Evolutionary conservation across 176 grass and related monocot species (phyloP).

Genomic region (Hordeum vulgare): MorexV3_pseudomolecules_assembly NC_058522.1:516669933-516670432

Average conservation of each 20-base stretch:
- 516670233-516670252: background rate
- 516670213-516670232: background rate
- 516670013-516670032: slow-evolving; percentile 92
- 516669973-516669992: slow-evolving; percentile 42
- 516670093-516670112: slow-evolving; percentile 74
- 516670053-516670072: slow-evolving; percentile 98
- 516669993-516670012: slow-evolving; percentile 41
- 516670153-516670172: background rate
- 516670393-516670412: background rate
- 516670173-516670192: background rate
- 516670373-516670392: background rate
- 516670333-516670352: background rate
- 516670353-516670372: background rate
- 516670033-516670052: slow-evolving; percentile 98
- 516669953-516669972: slow-evolving; percentile 15
- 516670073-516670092: slow-evolving; percentile 96
- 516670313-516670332: background rate
- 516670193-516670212: background rate
- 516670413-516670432: background rate
- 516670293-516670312: background rate
- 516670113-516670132: slow-evolving; percentile 95
- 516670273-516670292: background rate
- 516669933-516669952: slow-evolving; percentile 12
- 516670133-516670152: slow-evolving; percentile 97
- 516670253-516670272: slow-evolving; percentile 3